Percentiles rank a stretch among this genome's conserved stretches.
Conservation (phyloP, 352 stramenopile species). For the Phytophthora syringae region DNA sequence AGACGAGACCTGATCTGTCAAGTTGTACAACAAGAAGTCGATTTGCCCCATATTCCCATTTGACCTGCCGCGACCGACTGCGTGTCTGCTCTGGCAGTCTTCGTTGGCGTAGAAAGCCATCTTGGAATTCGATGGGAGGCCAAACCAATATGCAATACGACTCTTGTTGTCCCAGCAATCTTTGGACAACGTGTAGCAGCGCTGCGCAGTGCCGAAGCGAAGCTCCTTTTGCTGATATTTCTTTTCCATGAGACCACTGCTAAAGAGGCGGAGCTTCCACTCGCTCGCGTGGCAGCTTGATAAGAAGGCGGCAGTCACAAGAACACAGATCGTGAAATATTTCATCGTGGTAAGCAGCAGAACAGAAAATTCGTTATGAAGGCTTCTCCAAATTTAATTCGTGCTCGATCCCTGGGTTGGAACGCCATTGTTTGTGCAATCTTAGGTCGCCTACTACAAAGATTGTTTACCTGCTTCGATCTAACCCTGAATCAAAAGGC, state of each 20-base stretch:
- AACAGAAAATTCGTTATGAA: slow-evolving; percentile 2
- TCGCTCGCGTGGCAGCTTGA: slow-evolving; percentile 3
- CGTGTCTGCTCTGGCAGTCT: slow-evolving; percentile 15
- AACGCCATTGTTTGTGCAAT: too few species aligned
- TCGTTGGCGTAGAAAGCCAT: slow-evolving; percentile 15
- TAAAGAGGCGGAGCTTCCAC: slow-evolving; percentile 13
- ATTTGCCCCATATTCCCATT: slow-evolving; percentile 4
- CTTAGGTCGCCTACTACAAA: too few species aligned
- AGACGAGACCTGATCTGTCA: slow-evolving; percentile 15
- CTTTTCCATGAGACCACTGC: slow-evolving; percentile 9
- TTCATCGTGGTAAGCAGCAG: neutral
- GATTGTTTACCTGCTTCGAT: too few species aligned
- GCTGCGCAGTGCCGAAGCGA: slow-evolving; percentile 7
- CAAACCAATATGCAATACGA: slow-evolving; percentile 14
- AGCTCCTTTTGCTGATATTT: slow-evolving; percentile 13
- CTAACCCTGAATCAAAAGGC: too few species aligned
- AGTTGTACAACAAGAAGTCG: slow-evolving; percentile 19
- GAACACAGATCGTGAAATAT: neutral
- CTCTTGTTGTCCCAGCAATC: slow-evolving; percentile 20
- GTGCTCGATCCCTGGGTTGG: neutral
- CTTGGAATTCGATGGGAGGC: slow-evolving; percentile 9
- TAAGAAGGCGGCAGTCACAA: neutral
- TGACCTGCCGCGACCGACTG: neutral
- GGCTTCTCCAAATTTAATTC: neutral
- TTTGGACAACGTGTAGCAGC: slow-evolving; percentile 12